Evolutionary conservation across 2,329 filamentous ascomycete genomes (phyloP).

Genomic region (Sordariomycetes sp.): DNA sequence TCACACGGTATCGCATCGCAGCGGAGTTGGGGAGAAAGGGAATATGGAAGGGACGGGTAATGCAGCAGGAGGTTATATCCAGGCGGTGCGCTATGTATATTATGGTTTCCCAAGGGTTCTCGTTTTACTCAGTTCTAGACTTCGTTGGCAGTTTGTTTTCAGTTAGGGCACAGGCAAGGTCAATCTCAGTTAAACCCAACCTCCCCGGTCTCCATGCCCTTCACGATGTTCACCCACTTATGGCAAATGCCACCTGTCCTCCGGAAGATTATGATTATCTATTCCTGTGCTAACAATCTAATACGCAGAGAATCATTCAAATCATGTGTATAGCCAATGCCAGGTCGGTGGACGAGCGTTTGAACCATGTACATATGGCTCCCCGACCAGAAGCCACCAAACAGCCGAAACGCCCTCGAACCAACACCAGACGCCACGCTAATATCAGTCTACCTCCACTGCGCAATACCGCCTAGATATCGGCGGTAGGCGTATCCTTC

Average conservation of each 20-base stretch:
- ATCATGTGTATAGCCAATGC: not conserved
- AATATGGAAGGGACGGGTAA: not conserved
- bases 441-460: not conserved
- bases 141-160: not conserved
- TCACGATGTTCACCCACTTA: not conserved
- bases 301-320: not conserved
- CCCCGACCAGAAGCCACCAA: not conserved
- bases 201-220: not conserved
- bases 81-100: not conserved
- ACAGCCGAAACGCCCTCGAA: not conserved
- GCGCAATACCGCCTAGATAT: not conserved
- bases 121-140: not conserved
- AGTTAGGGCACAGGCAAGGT: not conserved
- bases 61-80: not conserved
- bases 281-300: not conserved
- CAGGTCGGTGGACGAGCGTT: not conserved
- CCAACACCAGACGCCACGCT: not conserved
- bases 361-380: not conserved
- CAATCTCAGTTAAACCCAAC: not conserved
- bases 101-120: not conserved
- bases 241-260: not conserved
- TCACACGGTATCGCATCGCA: constrained; percentile 3
- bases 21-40: not conserved
- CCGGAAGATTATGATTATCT: not conserved
- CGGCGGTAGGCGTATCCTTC: not conserved